Base-by-base conservation (phyloP, 179 eudicot genomes). In the Beta macrorhiza region DNA sequence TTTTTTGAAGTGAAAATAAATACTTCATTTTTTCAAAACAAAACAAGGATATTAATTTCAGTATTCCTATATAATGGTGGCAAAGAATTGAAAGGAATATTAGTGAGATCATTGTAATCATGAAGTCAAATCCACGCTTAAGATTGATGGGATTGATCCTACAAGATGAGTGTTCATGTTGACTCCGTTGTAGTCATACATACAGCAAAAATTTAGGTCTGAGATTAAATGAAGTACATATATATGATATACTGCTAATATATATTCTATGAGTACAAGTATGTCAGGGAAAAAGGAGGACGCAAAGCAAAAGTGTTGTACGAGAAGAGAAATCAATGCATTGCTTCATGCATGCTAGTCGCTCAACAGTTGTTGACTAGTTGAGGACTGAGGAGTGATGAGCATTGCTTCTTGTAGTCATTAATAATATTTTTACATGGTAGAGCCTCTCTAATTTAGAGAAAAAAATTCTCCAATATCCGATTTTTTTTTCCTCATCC, bases 271-370 rank as follows among this genome's bases (percentile, higher is more conserved):
- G 29, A 37, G 42, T 37, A 42, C 76, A 73, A 73, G 9, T 22
- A 7, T 57, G 53, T 57, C 49, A 75, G 78, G 37, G 55, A 29
- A 74, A 7, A 14, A 32, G 2, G 97, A 92, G 59, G 47, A 45
- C 5, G n/a, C 12, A 71, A 47, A 71, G 5, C 29, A 8, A 7
- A 71, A 49, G 56, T 72, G 57, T 12, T 19, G 58, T 20, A 19
- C 13, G 75, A 51, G 75, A 72, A 72, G 75, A 51, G 75, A 72
- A 72, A 72, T 72, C 65, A 62, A 20, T 62, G 65, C 65, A n/a
- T 62, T 19, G 25, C 17, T 16, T 19, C 29, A 56, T 14, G 59
- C 59, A 25, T 25, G 25, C 25, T 37, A 37, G 42, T 37, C 1
- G 42, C 42, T 37, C 42, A 37, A 37, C 42, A 37, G 42, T 37